phyloP scores from a whole-genome alignment of 768 basidiomycete genomes.

The Hygrophorus russula region DNA sequence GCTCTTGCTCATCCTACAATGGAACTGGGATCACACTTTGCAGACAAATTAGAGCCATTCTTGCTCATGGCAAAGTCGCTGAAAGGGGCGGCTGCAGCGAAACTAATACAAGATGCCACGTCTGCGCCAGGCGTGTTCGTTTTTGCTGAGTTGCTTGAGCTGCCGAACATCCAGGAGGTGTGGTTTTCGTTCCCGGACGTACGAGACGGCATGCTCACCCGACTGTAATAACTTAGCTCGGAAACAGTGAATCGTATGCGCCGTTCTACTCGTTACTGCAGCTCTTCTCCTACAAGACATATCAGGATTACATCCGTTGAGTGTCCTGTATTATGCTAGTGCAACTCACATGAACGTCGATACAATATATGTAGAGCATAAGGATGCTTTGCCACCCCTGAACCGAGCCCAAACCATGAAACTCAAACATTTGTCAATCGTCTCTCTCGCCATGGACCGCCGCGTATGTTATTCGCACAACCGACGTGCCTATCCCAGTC shows the following conservation, averaged over 20 bases:
- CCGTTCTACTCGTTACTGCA: conserved; percentile 58
- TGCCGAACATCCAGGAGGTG: conserved; percentile 80
- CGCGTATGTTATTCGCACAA: conserved; percentile 42
- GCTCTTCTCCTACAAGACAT: conserved; percentile 86
- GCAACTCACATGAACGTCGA: not conserved
- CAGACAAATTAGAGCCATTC: conserved; percentile 77
- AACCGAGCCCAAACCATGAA: conserved; percentile 71
- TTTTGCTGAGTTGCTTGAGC: conserved; percentile 79
- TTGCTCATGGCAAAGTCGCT: conserved; percentile 85
- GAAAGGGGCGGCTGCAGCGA: conserved; percentile 88
- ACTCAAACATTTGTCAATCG: conserved; percentile 87
- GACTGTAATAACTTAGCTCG: conserved; percentile 38
- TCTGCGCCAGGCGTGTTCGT: conserved; percentile 86
- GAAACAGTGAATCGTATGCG: conserved; percentile 48
- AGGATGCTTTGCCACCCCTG: conserved; percentile 53
- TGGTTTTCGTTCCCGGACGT: conserved; percentile 10
- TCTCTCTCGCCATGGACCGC: conserved; percentile 65
- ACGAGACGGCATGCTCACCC: conserved; percentile 1
- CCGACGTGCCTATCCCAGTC: not conserved
- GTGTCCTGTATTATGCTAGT: not conserved
- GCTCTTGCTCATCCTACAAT: conserved; percentile 20
- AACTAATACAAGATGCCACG: conserved; percentile 77
- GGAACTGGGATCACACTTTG: conserved; percentile 54
- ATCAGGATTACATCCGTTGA: conserved; percentile 68
- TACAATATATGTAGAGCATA: conserved; percentile 37